Conservation (phyloP, 257 asterid genomes). For the Ilex asprella region DNA sequence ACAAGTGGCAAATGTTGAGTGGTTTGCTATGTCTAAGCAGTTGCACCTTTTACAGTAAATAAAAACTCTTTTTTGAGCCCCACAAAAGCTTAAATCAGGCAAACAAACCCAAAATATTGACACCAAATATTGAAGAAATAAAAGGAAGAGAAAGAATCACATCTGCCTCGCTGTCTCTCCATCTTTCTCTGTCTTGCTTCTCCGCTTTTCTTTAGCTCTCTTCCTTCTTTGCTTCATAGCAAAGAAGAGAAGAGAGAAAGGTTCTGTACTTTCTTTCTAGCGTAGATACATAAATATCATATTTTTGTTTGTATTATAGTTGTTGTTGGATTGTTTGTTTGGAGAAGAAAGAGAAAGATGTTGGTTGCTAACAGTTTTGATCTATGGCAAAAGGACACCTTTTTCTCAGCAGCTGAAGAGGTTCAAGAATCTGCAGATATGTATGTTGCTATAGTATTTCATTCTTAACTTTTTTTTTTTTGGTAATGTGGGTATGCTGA, state of each 20-base stretch:
- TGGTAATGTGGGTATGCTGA: conserved; percentile 4
- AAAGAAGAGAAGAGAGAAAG: conserved; percentile 41
- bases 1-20: too few species aligned
- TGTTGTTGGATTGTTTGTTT: conserved; percentile 15
- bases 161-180: conserved; percentile 29
- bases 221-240: conserved; percentile 47
- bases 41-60: too few species aligned
- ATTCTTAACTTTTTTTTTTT: neutral
- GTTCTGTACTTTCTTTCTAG: too few species aligned
- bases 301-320: conserved; percentile 5
- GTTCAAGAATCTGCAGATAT: conserved; percentile 84
- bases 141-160: conserved; percentile 30
- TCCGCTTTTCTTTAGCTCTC: conserved; percentile 31
- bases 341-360: conserved; percentile 34
- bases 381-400: conserved; percentile 85
- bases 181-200: conserved; percentile 13
- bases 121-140: neutral
- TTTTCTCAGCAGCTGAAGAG: conserved; percentile 92
- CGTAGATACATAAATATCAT: too few species aligned
- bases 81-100: too few species aligned
- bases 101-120: too few species aligned
- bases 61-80: too few species aligned
- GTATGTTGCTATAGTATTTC: conserved; percentile 18
- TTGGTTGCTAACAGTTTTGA: conserved; percentile 80
- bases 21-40: too few species aligned